These are phyloP conservation scores for Cercospora brassicicola DNA, from an alignment of 2,329 filamentous ascomycete genomes.

Conservation along the genomic window DNA sequence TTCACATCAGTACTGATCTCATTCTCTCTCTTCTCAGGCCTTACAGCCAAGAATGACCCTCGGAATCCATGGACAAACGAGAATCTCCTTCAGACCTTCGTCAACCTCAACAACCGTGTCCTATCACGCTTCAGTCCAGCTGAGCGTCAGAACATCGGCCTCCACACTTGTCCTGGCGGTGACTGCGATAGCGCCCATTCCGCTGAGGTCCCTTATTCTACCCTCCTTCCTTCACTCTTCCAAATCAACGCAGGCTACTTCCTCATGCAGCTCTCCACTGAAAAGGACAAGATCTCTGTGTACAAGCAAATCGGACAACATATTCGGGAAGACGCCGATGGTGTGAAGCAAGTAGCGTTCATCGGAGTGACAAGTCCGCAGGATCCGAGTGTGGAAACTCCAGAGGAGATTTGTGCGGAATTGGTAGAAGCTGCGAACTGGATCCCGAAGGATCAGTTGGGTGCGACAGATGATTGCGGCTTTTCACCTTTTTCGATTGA, in stretches of 20 bases:
- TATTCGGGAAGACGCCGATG: neutral
- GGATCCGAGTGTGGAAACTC: neutral
- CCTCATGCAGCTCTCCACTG: neutral
- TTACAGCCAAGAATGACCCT: neutral
- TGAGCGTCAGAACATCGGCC: neutral
- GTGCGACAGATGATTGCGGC: neutral
- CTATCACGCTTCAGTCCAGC: neutral
- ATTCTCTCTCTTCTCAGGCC: neutral
- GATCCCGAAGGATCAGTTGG: neutral
- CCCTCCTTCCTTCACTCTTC: neutral
- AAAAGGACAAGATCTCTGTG: neutral
- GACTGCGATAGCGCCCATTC: neutral
- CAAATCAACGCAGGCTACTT: neutral
- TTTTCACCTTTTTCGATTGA: neutral
- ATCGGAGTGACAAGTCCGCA: neutral
- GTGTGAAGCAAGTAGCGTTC: neutral
- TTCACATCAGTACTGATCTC: neutral
- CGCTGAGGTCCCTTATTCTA: neutral
- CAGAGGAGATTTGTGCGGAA: neutral
- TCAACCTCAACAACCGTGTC: neutral
- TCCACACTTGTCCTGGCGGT: neutral
- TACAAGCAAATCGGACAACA: neutral
- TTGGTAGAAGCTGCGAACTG: neutral
- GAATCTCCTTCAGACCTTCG: neutral
- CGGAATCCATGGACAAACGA: neutral